Evolutionary conservation across 1,284 basidiomycete species (phyloP), one percentile per base, ranked within the genome.

Genomic region (Sporisorium iseilematis-ciliati): DNA sequence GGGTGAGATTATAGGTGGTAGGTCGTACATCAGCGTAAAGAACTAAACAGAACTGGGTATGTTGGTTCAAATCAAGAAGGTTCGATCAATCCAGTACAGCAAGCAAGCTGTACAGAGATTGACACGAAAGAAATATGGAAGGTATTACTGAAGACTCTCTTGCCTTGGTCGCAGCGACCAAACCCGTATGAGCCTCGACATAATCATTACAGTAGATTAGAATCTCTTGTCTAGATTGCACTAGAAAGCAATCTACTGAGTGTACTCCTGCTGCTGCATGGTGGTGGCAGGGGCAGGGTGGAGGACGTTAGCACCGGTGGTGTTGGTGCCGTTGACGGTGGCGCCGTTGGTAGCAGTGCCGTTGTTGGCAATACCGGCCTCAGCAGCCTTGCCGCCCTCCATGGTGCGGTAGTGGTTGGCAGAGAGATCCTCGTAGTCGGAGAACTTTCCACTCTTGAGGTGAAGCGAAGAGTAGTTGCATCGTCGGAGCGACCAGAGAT

Each of bases 361-460:
- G 12, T 26, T 18, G 45, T 23, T 31, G 42, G 4, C n/a, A 12
- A 67, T 20, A 38, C 57, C 65, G 33, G 68, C 68, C 58, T 76
- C 74, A 42, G 53, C 50, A 18, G 56, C 58, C 68, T 76, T 76
- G 51, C 54, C 62, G 42, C 35, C 7, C 46, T 64, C 64, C 26
- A 67, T 57, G 40, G 38, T 33, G 33, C 73, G 54, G 48, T 20
- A 49, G 54, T 65, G 54, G 55, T 62, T 54, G 48, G 29, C 40
- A 20, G 64, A 45, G 26, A 65, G 41, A 40, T 68, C 68, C 55
- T 76, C 66, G 60, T 65, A 79, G 65, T 79, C 77, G 7, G 75
- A 76, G 57, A 74, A 77, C 72, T 80, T 80, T 54, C 78, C 78
- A 35, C 59, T 65, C 62, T 64, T 69, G 49, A 78, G 73, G 58